phyloP scores from a whole-genome alignment of 345 rosid species.

The Bruguiera gymnorhiza region DNA sequence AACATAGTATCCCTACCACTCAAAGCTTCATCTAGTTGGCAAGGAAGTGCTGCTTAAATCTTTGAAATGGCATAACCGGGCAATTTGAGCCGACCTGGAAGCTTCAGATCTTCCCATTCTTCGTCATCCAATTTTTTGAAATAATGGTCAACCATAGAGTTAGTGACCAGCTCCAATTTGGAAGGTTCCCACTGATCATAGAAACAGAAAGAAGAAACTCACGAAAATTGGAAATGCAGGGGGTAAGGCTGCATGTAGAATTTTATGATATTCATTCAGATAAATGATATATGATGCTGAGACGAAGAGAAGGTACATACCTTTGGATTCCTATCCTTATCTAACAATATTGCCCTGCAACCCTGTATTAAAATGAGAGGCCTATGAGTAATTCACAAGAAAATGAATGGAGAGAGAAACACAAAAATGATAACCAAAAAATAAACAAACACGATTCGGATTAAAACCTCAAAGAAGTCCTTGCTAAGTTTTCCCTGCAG shows the following conservation, averaged over 20 bases:
- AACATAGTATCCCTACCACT: neutral
- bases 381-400: neutral
- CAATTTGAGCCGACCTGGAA: conserved; percentile 53
- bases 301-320: conserved; percentile 28
- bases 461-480: conserved; percentile 77
- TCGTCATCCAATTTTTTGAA: conserved; percentile 52
- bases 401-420: neutral
- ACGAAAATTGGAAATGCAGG: no score
- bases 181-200: conserved; percentile 72
- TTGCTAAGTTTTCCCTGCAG: conserved; percentile 75
- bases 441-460: conserved; percentile 2
- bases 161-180: conserved; percentile 52
- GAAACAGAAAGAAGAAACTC: neutral
- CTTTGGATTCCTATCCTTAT: conserved; percentile 84
- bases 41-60: conserved; percentile 36
- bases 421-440: neutral
- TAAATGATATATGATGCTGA: neutral
- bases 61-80: conserved; percentile 54
- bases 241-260: neutral
- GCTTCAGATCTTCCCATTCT: conserved; percentile 69
- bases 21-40: neutral
- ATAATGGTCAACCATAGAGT: conserved; percentile 55
- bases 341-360: conserved; percentile 83
- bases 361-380: conserved; percentile 48
- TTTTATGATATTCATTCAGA: neutral